phyloP scores from a whole-genome alignment of 352 stramenopile genomes.

The Phytophthora palmivora region DNA sequence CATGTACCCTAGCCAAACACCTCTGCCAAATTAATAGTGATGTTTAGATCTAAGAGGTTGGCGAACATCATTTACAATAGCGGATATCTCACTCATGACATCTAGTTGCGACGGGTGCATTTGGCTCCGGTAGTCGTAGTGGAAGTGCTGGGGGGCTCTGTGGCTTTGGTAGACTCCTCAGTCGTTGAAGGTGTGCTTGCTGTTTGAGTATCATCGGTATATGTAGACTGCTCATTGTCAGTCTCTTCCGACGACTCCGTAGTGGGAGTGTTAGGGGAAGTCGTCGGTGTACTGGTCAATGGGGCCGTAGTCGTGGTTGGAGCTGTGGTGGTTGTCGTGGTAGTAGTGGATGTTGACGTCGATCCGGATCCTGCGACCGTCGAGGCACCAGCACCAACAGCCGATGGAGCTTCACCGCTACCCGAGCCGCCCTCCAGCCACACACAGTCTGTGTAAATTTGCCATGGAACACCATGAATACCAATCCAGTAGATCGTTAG shows the following conservation, averaged over 20 bases:
- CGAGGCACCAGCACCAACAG: conserved; percentile 19
- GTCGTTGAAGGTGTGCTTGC: neutral
- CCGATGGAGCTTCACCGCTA: conserved; percentile 26
- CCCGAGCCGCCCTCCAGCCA: conserved; percentile 41
- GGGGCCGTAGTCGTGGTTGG: conserved; percentile 12
- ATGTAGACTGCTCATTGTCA: conserved; percentile 1
- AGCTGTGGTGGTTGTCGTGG: conserved; percentile 3
- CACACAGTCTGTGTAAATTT: conserved; percentile 64
- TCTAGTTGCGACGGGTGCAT: conserved; percentile 12
- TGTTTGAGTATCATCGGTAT: conserved; percentile 1
- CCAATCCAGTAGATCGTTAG: conserved; percentile 67
- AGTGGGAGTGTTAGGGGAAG: conserved; percentile 6
- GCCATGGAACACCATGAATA: conserved; percentile 58
- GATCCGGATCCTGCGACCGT: neutral
- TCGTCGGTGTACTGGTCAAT: conserved; percentile 2
- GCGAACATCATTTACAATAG: too few relatives aligned
- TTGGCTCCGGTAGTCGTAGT: conserved; percentile 4
- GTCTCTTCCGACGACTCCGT: conserved; percentile 8
- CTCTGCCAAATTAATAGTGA: too few relatives aligned
- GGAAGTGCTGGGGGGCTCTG: conserved; percentile 10
- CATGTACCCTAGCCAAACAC: too few relatives aligned
- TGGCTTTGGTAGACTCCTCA: conserved; percentile 10
- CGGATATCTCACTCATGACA: conserved; percentile 11
- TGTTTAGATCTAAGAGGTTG: too few relatives aligned
- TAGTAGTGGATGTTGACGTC: neutral